These are phyloP conservation scores for Lodderomyces jiufengensis DNA, from an alignment of 1,139 yeast genomes.

Conservation along the genomic window DNA sequence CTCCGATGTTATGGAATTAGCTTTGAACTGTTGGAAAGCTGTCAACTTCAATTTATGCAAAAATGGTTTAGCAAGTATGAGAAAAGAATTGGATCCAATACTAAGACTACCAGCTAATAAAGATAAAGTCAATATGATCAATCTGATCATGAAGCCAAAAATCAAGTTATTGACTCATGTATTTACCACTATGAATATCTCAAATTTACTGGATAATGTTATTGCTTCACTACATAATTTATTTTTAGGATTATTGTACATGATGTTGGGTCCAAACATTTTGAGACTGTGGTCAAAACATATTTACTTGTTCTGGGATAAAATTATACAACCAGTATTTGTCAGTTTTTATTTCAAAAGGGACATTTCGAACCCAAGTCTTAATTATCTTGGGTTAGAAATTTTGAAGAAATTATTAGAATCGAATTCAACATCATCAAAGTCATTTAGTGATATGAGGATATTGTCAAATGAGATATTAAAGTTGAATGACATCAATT, in stretches of 20 bases:
- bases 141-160: constrained; percentile 24
- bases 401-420: constrained; percentile 22
- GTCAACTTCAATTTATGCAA: constrained; percentile 34
- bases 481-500: constrained; percentile 25
- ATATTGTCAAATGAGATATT: constrained; percentile 35
- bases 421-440: constrained; percentile 19
- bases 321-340: constrained; percentile 31
- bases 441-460: constrained; percentile 25
- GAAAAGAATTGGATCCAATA: constrained; percentile 19
- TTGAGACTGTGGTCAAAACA: constrained; percentile 21
- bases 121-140: constrained; percentile 16
- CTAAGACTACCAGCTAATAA: constrained; percentile 11
- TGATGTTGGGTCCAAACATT: constrained; percentile 24
- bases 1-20: constrained; percentile 23
- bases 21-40: constrained; percentile 38
- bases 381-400: constrained; percentile 27
- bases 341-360: constrained; percentile 32
- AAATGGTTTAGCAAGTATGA: constrained; percentile 27
- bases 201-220: constrained; percentile 23
- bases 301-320: constrained; percentile 39
- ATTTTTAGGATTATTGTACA: constrained; percentile 32
- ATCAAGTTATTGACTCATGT: constrained; percentile 27
- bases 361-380: constrained; percentile 18
- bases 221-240: constrained; percentile 29
- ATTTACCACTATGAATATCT: constrained; percentile 23